phyloP scores from a whole-genome alignment of 2,329 filamentous ascomycete genomes.

The Neobulgaria alba region DNA sequence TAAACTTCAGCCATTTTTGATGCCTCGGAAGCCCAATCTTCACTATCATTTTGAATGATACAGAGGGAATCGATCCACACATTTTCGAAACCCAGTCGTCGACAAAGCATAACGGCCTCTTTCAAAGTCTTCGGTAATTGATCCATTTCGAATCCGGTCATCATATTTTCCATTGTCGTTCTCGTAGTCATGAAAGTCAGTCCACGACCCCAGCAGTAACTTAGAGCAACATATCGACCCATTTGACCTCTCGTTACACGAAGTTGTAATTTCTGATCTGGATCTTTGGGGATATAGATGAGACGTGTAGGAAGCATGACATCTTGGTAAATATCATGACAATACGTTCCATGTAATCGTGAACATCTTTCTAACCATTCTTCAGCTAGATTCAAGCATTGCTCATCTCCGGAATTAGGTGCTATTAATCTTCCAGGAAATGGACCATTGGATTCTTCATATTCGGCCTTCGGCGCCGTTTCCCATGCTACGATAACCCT shows the following conservation, averaged over 20 bases:
- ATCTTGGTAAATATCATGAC: background rate
- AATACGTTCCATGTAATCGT: background rate
- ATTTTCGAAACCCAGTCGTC: conserved; percentile 8
- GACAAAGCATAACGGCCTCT: conserved; percentile 9
- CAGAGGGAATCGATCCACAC: conserved; percentile 19
- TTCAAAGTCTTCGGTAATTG: conserved; percentile 8
- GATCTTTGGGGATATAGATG: background rate
- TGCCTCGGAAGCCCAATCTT: conserved; percentile 12
- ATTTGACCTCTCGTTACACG: background rate
- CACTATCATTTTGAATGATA: conserved; percentile 13
- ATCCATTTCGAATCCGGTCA: background rate
- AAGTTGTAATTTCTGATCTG: background rate
- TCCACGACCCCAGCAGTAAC: conserved; percentile 14
- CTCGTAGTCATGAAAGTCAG: conserved; percentile 1
- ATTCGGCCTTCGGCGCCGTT: background rate
- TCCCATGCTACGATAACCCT: background rate
- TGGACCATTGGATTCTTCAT: background rate
- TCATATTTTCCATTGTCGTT: background rate
- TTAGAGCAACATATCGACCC: conserved; percentile 11
- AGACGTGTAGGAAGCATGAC: background rate
- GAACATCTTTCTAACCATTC: background rate
- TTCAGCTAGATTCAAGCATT: background rate
- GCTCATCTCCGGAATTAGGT: background rate
- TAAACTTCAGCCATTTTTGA: conserved; percentile 8
- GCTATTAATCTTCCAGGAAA: background rate